Percentiles rank a stretch among this genome's conserved stretches.
phyloP scores from a whole-genome alignment of 139 green algal species.

The Closterium sp. region DNA sequence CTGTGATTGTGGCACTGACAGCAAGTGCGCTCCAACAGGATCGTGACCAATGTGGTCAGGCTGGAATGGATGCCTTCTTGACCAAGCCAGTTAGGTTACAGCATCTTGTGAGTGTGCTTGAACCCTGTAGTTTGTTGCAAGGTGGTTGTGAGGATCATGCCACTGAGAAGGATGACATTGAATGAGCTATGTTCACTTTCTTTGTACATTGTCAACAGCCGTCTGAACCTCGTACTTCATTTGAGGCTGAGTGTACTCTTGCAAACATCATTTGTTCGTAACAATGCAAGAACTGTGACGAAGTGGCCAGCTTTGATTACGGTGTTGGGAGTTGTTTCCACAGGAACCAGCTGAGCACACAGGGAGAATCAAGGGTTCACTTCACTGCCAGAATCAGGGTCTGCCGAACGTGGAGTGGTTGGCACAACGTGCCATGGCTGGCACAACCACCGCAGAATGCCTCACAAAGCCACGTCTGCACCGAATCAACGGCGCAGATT shows the following conservation, averaged over 20 bases:
- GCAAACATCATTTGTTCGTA: too few species aligned
- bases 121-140: not conserved
- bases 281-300: too few species aligned
- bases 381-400: not conserved
- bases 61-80: not conserved
- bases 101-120: not conserved
- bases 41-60: not conserved
- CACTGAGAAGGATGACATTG: not conserved
- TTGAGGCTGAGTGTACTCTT: not conserved
- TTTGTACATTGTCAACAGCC: too few species aligned
- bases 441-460: not conserved
- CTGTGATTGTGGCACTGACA: not conserved
- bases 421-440: not conserved
- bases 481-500: not conserved
- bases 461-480: not conserved
- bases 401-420: too few species aligned
- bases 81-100: not conserved
- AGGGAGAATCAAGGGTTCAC: too few species aligned
- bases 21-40: not conserved
- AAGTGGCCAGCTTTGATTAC: too few species aligned
- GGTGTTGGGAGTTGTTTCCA: too few species aligned
- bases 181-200: not conserved
- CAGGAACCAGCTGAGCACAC: too few species aligned
- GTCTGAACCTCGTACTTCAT: not conserved
- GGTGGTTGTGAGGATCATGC: not conserved